These are phyloP conservation scores for Beauveria australis DNA, from an alignment of 2,329 filamentous ascomycete genomes.

Conservation along the genomic window DNA sequence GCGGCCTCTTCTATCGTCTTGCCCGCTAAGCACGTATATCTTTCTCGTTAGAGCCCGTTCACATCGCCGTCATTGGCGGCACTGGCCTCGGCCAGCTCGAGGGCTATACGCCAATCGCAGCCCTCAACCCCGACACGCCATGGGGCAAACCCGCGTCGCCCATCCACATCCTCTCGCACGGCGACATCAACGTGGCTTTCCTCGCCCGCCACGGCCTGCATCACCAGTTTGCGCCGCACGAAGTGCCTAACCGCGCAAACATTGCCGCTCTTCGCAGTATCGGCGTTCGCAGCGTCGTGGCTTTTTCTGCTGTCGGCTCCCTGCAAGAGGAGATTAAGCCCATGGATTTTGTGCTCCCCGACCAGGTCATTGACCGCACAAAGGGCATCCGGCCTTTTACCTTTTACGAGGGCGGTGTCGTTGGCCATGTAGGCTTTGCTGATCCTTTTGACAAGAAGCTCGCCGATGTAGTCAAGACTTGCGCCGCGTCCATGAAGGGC, in stretches of 20 bases:
- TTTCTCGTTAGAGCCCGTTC: constrained; percentile 50
- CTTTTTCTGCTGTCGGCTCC: constrained; percentile 90
- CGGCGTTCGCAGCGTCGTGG: constrained; percentile 84
- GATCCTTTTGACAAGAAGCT: constrained; percentile 84
- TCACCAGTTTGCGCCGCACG: constrained; percentile 87
- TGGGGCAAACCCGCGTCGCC: constrained; percentile 74
- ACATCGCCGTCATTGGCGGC: constrained; percentile 86
- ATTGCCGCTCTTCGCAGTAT: constrained; percentile 92
- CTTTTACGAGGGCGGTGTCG: constrained; percentile 87
- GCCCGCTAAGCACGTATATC: constrained; percentile 7
- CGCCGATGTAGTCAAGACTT: constrained; percentile 67
- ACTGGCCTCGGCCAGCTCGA: constrained; percentile 85
- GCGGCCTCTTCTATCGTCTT: not conserved
- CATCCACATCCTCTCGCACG: constrained; percentile 84
- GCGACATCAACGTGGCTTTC: constrained; percentile 78
- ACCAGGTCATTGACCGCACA: constrained; percentile 95
- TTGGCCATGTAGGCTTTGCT: constrained; percentile 90
- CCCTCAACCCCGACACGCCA: constrained; percentile 68
- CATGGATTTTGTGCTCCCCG: constrained; percentile 91
- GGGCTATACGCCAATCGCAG: constrained; percentile 76
- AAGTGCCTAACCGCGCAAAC: constrained; percentile 91
- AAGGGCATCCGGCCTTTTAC: constrained; percentile 93
- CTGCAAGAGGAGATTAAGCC: constrained; percentile 89
- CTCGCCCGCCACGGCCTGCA: constrained; percentile 83
- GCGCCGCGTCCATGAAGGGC: constrained; percentile 67